Evolutionary conservation across 805 yeast genomes (phyloP).

Genomic region (Metschnikowia matae): DNA sequence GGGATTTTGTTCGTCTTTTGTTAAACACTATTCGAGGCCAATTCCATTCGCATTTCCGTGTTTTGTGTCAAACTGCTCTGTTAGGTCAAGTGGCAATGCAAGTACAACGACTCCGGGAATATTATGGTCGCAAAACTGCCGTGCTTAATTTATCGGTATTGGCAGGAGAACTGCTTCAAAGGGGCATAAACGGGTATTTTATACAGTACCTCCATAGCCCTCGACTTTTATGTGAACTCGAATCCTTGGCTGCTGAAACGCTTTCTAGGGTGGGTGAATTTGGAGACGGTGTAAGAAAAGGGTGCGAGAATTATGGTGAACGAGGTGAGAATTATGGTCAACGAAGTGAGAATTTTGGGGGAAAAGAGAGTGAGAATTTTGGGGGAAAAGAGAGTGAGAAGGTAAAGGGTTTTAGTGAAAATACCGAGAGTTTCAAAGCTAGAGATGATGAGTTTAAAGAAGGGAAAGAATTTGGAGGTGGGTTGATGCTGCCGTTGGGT

Average conservation of each 20-base stretch:
- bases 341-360: neutral
- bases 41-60: conserved; percentile 16
- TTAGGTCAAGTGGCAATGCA: conserved; percentile 5
- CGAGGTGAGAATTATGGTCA: too few relatives aligned
- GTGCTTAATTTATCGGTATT: conserved; percentile 21
- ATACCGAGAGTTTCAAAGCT: too few relatives aligned
- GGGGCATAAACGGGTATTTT: conserved; percentile 30
- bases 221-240: conserved; percentile 6
- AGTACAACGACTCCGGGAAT: conserved; percentile 19
- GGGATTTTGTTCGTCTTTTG: conserved; percentile 31
- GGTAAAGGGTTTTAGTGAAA: too few relatives aligned
- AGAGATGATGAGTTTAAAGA: too few relatives aligned
- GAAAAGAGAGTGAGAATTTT: neutral
- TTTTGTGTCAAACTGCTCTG: neutral
- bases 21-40: conserved; percentile 27
- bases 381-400: neutral
- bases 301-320: too few relatives aligned
- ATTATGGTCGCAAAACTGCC: conserved; percentile 22
- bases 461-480: too few relatives aligned
- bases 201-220: conserved; percentile 15
- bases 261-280: neutral
- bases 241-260: neutral
- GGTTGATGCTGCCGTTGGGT: neutral
- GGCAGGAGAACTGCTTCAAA: conserved; percentile 21
- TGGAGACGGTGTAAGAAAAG: too few relatives aligned